These are phyloP conservation scores for Mycena kentingensis DNA, from an alignment of 768 basidiomycete genomes.

Conservation along the genomic window DNA sequence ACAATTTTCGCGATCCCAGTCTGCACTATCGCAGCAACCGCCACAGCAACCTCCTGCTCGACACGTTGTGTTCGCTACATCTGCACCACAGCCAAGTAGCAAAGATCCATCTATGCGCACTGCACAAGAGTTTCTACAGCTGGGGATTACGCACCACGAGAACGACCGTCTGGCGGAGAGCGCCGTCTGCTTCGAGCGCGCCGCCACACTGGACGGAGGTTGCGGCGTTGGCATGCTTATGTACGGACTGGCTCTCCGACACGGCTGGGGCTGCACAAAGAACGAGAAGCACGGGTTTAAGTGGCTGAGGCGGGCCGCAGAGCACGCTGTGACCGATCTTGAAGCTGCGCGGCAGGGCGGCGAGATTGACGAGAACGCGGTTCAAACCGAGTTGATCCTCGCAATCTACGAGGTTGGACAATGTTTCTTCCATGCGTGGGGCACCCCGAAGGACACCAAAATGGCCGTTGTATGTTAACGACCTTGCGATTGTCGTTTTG, in stretches of 20 bases:
- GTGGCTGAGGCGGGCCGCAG: slow-evolving; percentile 83
- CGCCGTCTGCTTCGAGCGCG: slow-evolving; percentile 73
- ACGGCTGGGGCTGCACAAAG: slow-evolving; percentile 86
- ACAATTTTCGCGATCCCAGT: slow-evolving; percentile 20
- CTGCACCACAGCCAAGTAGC: slow-evolving; percentile 5
- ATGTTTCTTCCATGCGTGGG: slow-evolving; percentile 94
- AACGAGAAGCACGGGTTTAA: slow-evolving; percentile 79
- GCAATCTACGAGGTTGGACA: slow-evolving; percentile 93
- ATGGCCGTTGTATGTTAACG: slow-evolving; percentile 73
- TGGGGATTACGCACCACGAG: slow-evolving; percentile 80
- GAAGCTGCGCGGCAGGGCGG: slow-evolving; percentile 59
- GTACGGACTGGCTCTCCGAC: slow-evolving; percentile 84
- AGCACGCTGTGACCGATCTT: slow-evolving; percentile 74
- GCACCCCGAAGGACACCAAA: slow-evolving; percentile 82
- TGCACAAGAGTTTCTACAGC: slow-evolving; percentile 69
- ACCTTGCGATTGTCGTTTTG: slow-evolving; percentile 2
- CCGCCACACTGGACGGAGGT: slow-evolving; percentile 73
- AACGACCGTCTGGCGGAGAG: slow-evolving; percentile 69
- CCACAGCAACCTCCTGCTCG: neutral
- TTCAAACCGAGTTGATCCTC: slow-evolving; percentile 79
- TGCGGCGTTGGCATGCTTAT: slow-evolving; percentile 91
- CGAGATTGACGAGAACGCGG: slow-evolving; percentile 50
- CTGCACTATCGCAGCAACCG: slow-evolving; percentile 11
- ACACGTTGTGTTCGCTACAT: slow-evolving; percentile 9
- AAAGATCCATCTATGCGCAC: slow-evolving; percentile 30